Conservation (phyloP, 768 basidiomycete genomes). For the Floccularia luteovirens region DNA sequence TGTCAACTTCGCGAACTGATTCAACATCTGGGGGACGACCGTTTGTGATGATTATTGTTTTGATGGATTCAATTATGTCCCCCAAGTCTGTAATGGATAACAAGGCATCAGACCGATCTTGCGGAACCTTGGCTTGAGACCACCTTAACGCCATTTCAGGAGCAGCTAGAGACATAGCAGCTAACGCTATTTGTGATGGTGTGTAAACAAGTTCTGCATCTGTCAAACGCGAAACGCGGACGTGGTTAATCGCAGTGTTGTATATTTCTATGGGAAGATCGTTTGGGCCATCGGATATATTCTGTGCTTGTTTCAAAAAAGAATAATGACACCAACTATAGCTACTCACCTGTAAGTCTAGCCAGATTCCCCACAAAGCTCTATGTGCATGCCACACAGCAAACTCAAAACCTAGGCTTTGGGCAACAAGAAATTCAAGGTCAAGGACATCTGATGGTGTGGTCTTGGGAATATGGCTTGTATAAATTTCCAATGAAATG, state of each 20-base stretch:
- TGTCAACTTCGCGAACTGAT: constrained; percentile 82
- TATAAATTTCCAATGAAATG: constrained; percentile 82
- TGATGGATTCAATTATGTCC: constrained; percentile 43
- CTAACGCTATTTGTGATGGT: constrained; percentile 90
- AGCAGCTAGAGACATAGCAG: constrained; percentile 61
- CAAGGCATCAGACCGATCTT: constrained; percentile 8
- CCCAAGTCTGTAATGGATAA: constrained; percentile 22
- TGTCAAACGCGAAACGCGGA: constrained; percentile 79
- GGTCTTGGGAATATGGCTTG: constrained; percentile 76
- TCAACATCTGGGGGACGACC: constrained; percentile 72
- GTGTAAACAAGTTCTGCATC: constrained; percentile 89
- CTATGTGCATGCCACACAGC: constrained; percentile 88
- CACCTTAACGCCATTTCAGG: constrained; percentile 56
- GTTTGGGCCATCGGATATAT: constrained; percentile 40
- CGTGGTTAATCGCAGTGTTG: constrained; percentile 55
- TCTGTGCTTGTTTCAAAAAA: constrained; percentile 28
- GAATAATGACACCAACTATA: background rate
- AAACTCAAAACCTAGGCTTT: constrained; percentile 92
- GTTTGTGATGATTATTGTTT: constrained; percentile 40
- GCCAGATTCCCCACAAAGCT: constrained; percentile 81
- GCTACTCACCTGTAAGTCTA: constrained; percentile 72
- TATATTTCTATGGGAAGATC: constrained; percentile 50
- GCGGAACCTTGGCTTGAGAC: constrained; percentile 33
- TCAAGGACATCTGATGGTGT: constrained; percentile 80
- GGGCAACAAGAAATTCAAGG: constrained; percentile 93